Evolutionary conservation across 116 monocot species (phyloP).

Genomic region (Phalaenopsis hybrid): DNA sequence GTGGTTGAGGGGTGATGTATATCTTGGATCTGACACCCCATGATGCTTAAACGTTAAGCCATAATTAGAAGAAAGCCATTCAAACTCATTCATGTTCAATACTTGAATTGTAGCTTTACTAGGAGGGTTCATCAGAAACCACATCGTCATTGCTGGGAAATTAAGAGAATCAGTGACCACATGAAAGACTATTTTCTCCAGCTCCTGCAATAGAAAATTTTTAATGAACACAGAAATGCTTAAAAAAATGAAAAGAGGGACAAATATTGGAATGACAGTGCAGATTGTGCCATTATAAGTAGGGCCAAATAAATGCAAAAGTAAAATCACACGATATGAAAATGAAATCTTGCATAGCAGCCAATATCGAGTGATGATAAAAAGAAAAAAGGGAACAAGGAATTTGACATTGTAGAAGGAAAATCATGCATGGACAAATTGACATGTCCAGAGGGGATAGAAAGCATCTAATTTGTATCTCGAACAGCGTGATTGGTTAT

Average conservation of each 20-base stretch:
- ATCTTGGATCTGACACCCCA: constrained; percentile 35
- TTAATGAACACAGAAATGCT: background rate
- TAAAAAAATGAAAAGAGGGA: too few species aligned
- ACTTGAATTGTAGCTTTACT: constrained; percentile 47
- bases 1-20: constrained; percentile 70
- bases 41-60: constrained; percentile 32
- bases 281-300: too few species aligned
- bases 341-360: too few species aligned
- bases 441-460: background rate
- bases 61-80: constrained; percentile 44
- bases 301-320: too few species aligned
- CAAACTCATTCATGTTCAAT: constrained; percentile 49
- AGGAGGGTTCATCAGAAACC: constrained; percentile 67
- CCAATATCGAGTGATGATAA: background rate
- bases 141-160: constrained; percentile 81
- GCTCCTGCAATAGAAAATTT: constrained; percentile 35
- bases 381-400: background rate
- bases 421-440: background rate
- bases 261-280: too few species aligned
- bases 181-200: constrained; percentile 65
- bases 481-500: background rate
- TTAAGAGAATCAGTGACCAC: constrained; percentile 75
- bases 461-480: background rate
- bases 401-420: too few species aligned
- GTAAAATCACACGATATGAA: too few species aligned